Base-by-base conservation (phyloP, 169 alveolate genomes). In the Eimeria zaria region DNA sequence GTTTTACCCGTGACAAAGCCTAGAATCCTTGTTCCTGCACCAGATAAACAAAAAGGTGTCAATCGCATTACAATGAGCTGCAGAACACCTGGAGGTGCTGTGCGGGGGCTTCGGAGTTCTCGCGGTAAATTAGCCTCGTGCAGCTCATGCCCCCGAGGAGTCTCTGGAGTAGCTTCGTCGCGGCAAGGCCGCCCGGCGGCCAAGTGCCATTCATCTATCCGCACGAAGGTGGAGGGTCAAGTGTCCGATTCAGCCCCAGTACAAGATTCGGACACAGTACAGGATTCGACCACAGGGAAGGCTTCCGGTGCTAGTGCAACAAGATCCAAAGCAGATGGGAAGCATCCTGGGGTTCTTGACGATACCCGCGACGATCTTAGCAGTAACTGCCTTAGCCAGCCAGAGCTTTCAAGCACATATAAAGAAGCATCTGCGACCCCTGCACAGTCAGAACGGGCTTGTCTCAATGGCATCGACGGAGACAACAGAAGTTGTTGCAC, bases 1-100 rank as follows among this genome's bases (percentile, higher is more conserved):
- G 81, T 62, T 58, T 64, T 87, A 18, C 83, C 93, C 16, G 62
- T 60, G 48, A 33, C 83, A 36, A 87, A 87, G 81, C 93, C 78
- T 33, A 30, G 78, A 60, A 12, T n/a, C 62, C 64, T 60, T 53
- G 20, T 87, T 53, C 30, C 69, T 20, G 51, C 44, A 7, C 27
- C 80, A 87, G 81, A 41, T 18, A 60, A 64, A 24, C 53, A 83
- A 27, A 53, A 60, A 46, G 67, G 91, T 39, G 67, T 41, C 58
- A 44, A 58, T 11, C 55, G 55, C 91, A 84, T 33, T n/a, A 33
- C 91, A 58, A 58, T 51, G 44, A 80, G 69, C 64, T 30, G 89
- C 24, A 83, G 33, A 30, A 48, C 73, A 22, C 36, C 53, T 33
- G 91, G 39, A 16, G 91, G 53, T 20, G 91, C 69, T 33, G 88